Evolutionary conservation across 345 rosid species (phyloP), one percentile per base, ranked within the genome.

Genomic region (Hibiscus mutabilis): DNA sequence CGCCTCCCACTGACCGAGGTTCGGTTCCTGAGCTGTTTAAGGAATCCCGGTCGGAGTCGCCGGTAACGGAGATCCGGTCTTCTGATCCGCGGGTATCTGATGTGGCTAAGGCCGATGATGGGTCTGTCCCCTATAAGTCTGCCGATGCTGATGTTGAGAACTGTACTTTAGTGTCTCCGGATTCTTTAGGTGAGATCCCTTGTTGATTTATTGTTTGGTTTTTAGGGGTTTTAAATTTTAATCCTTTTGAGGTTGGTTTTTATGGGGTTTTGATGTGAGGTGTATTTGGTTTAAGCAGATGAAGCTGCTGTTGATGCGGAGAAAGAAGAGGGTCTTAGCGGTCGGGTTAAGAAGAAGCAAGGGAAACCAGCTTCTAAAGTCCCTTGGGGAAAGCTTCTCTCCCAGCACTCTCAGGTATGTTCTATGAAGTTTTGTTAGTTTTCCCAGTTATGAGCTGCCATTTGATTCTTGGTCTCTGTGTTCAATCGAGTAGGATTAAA

Each of bases 301-400:
- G 53, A 49, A 49, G 53, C 53, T 13, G 53, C 5, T 49, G 53
- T 15, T 15, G 53, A 49, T 49, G 53, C 18, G 18, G 53, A 49
- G 53, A 49, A 49, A 49, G 53, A 3, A 1, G 18, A 49, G n/a
- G 71, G 79, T 56, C 60, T 53, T 44, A 75, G 67, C 3, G 77
- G 77, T 0, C 82, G 84, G 79, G 33, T 53, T 42, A 86, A 82
- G 81, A 85, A 49, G 53, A 14, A 40, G 44, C 44, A 18, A 49
- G 62, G 66, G 4, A 71, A 46, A 27, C 25, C 61, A 58, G 52
- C 33, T 27, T 76, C 83, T 22, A 89, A 84, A 73, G 76, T 75
- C 77, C 89, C 94, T 14, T 96, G 98, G 98, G 99, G 84, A 40
- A 89, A 88, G 82, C 89, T 96, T 72, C 93, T 96, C 69, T 92